A percentile compares a stretch with the other conserved stretches of the same genome.
These are phyloP conservation scores for Phytophthora parvispora DNA, from an alignment of 352 stramenopile species.

Conservation along the genomic window DNA sequence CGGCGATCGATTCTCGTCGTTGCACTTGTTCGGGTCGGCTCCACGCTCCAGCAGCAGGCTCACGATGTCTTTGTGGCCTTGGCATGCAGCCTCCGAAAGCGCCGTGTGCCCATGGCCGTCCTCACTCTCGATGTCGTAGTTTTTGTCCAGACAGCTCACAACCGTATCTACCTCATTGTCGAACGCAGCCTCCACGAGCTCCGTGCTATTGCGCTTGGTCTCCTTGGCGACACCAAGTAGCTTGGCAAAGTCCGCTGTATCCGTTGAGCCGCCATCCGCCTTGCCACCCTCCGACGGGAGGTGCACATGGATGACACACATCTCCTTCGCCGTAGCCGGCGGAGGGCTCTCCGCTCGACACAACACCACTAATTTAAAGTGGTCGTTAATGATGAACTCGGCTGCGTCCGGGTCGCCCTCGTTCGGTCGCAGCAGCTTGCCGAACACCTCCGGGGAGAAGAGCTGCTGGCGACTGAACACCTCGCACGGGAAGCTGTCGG, in stretches of 20 bases:
- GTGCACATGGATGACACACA: slow-evolving; percentile 75
- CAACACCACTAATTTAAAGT: slow-evolving; percentile 90
- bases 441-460: slow-evolving; percentile 70
- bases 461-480: slow-evolving; percentile 78
- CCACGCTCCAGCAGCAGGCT: slow-evolving; percentile 76
- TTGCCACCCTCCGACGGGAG: slow-evolving; percentile 19
- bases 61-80: slow-evolving; percentile 82
- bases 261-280: background rate
- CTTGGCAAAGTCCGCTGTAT: slow-evolving; percentile 50
- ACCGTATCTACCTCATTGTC: slow-evolving; percentile 87
- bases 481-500: slow-evolving; percentile 73
- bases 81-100: slow-evolving; percentile 88
- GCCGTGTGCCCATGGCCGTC: slow-evolving; percentile 90
- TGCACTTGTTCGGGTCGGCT: slow-evolving; percentile 89
- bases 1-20: slow-evolving; percentile 85
- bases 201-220: slow-evolving; percentile 75
- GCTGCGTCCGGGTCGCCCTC: slow-evolving; percentile 61
- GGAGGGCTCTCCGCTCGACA: slow-evolving; percentile 54
- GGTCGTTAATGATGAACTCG: slow-evolving; percentile 84
- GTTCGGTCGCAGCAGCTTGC: slow-evolving; percentile 48
- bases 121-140: slow-evolving; percentile 89
- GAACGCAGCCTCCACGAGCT: slow-evolving; percentile 92
- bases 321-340: slow-evolving; percentile 62
- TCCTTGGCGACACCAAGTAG: slow-evolving; percentile 68
- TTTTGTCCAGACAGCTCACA: slow-evolving; percentile 80